Base-by-base conservation (phyloP, 2,329 filamentous ascomycete genomes). In the Talaromyces sp. region DNA sequence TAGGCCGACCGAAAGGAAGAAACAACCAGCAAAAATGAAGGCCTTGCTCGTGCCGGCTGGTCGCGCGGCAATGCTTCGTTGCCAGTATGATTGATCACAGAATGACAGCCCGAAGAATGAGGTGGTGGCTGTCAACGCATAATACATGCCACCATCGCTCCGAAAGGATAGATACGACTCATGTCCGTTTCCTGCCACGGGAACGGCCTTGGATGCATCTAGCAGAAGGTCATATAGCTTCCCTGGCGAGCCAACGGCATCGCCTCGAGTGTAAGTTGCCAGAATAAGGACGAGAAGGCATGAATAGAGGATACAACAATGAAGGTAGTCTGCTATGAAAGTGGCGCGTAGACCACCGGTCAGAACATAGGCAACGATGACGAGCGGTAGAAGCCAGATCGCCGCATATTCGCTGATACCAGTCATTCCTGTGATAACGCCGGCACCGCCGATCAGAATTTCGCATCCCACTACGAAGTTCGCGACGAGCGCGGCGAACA, bases 71-170 rank as follows among this genome's bases (percentile, higher is more conserved):
- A 80, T 79, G 3, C 77, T 78, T 1, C 77, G 74, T 67, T 80
- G 77, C 78, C 77, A 80, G 64, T 79, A 80, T 1, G 74, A 77
- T 68, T 80, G 77, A 64, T 79, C 77, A 0, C 79, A 70, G 72
- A 74, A 79, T 12, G 69, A 67, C 5, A 67, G 69, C 1, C 66
- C 66, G 61, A 80, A 77, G 0, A 76, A 74, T 0, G 75, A 70
- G 0, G 77, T 69, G 39, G 80, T 73, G 5, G 77, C 58, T 62
- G 75, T 71, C 12, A 75, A 67, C 2, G 73, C 77, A 63, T 78
- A 79, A 25, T 77, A 67, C 5, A 79, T 64, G 0, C 75, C 76
- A 9, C 69, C 71, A 35, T 75, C 69, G 7, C 69, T 73, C 37
- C 72, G 73, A 63, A 79, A 74, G 0, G 76, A 73, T 23, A 79